Conservation (phyloP, 1,139 yeast genomes). For the Pneumocystis murina region DNA sequence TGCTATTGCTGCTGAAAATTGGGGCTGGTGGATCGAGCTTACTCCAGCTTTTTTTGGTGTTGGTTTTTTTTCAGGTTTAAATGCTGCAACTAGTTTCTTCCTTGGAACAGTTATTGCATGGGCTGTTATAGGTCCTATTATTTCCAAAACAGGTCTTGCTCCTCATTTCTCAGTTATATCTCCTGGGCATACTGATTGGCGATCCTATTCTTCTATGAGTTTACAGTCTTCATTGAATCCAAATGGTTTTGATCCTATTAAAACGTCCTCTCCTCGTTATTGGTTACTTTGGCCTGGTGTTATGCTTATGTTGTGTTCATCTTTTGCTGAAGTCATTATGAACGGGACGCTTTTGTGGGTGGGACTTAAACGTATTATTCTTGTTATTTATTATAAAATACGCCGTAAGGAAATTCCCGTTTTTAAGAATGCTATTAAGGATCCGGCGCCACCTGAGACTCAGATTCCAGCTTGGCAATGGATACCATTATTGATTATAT, state of each 20-base stretch:
- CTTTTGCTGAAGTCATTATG: conserved; percentile 11
- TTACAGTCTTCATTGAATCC: neutral
- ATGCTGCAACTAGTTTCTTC: conserved; percentile 10
- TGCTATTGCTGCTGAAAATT: conserved; percentile 4
- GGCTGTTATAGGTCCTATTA: conserved; percentile 9
- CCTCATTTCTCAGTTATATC: neutral
- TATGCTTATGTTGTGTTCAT: conserved; percentile 11
- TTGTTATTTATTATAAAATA: conserved; percentile 3
- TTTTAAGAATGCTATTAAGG: neutral
- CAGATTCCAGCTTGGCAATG: conserved; percentile 11
- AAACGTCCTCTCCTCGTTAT: conserved; percentile 11
- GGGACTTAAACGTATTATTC: conserved; percentile 4
- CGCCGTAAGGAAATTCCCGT: neutral
- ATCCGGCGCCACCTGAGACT: conserved; percentile 5
- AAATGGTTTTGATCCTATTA: conserved; percentile 4
- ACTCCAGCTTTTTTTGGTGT: conserved; percentile 11
- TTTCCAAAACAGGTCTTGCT: conserved; percentile 2
- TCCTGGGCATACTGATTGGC: conserved; percentile 3
- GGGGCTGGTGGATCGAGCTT: conserved; percentile 8
- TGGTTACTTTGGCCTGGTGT: conserved; percentile 11
- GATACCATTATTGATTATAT: conserved; percentile 5
- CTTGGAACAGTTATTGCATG: conserved; percentile 10
- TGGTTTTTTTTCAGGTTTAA: conserved; percentile 9
- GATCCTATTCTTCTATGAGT: conserved; percentile 2
- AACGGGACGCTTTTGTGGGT: conserved; percentile 5